phyloP scores from a whole-genome alignment of 1,284 basidiomycete species.

The Sporisorium iseilematis-ciliati region DNA sequence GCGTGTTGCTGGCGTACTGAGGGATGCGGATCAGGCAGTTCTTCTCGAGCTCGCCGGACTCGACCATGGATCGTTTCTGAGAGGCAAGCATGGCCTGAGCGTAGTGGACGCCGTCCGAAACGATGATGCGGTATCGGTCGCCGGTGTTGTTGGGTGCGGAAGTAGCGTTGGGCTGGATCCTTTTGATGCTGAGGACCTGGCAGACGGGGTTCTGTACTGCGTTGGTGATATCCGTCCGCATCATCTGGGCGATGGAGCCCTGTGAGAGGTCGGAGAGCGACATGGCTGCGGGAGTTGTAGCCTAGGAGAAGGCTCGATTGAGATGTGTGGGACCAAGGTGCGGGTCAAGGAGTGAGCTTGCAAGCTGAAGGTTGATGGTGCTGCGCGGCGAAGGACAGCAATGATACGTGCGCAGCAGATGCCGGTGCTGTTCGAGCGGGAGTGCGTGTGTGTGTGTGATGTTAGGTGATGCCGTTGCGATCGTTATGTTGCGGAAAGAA shows the following conservation, averaged over 20 bases:
- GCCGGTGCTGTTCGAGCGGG: neutral
- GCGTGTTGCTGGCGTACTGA: conserved; percentile 84
- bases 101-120: conserved; percentile 67
- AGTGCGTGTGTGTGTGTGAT: neutral
- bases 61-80: conserved; percentile 83
- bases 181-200: conserved; percentile 68
- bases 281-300: conserved; percentile 16
- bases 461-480: neutral
- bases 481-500: neutral
- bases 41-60: conserved; percentile 78
- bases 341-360: neutral
- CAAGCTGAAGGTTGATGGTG: neutral
- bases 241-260: conserved; percentile 64
- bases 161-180: conserved; percentile 56
- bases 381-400: neutral
- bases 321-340: neutral
- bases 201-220: conserved; percentile 61
- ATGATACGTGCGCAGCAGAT: neutral
- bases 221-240: conserved; percentile 52
- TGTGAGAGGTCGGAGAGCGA: conserved; percentile 57
- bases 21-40: conserved; percentile 81
- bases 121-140: conserved; percentile 67
- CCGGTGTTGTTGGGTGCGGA: conserved; percentile 52
- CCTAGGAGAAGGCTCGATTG: neutral
- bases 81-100: conserved; percentile 88